Base-by-base conservation (phyloP, 208 protist genomes). In the Acanthamoeba sp. region DNA sequence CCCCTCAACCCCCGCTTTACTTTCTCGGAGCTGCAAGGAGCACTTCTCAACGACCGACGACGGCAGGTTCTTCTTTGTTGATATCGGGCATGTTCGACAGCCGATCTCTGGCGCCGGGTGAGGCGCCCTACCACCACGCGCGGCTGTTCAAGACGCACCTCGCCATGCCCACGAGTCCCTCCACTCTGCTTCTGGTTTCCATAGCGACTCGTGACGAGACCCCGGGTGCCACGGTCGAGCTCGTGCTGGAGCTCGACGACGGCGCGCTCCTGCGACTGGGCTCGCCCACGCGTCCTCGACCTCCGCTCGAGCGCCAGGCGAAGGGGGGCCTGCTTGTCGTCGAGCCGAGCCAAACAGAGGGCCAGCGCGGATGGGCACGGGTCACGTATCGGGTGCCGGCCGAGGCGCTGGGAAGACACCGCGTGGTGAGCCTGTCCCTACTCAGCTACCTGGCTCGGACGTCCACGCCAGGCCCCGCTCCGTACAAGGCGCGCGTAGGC, bases 61-160 rank as follows among this genome's bases (percentile, higher is more conserved):
- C 73, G 3, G 48, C 73, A 84, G 73, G 76, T 12, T 85, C 76
- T 5, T 85, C 20, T 32, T 22, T 85, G n/a, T 0, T 57, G 42
- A 42, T 85, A 2, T 85, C 76, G 45, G 76, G 76, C 38, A 27
- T 34, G 42, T 85, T 57, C 24, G 76, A 85, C 16, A 40, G 2
- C 69, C 27, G n/a, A 9, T 1, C 22, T 29, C 20, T 36, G 0
- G 18, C 29, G 20, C 27, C 29, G 0, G 36, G 22, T n/a, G 36
- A 27, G 29, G 22, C n/a, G 20, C 76, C 76, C 76, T 85, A 85
- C 24, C 38, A 85, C 12, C 45, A 22, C 22, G 38, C 42, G 1
- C 38, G 76, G n/a, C 76, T 85, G 42, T 85, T 59, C 76, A 85
- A 85, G 76, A 85, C 76, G 4, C 42, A 18, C 45, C 42, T 85